Base-by-base conservation (phyloP, 345 rosid species). In the Cardamine chenopodiifolia region DNA sequence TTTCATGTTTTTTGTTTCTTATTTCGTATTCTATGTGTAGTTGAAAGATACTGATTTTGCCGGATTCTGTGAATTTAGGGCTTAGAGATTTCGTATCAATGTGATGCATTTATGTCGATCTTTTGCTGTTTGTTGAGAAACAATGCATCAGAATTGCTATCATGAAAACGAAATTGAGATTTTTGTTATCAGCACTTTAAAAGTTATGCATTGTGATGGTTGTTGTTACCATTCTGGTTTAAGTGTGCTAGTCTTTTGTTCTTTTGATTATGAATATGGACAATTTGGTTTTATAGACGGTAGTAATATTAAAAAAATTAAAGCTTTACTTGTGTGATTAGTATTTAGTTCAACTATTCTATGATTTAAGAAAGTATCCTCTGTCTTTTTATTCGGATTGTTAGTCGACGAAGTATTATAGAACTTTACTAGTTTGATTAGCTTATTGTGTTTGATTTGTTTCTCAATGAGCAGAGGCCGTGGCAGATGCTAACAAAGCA, bases 401-500 rank as follows among this genome's bases (percentile, higher is more conserved):
- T 25, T 39, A 40, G 25, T 67, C 0, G 37, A 23, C 15, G 0
- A 35, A 53, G 34, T 52, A 13, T 39, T 17, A 12, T 55, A 26
- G 0, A 8, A 17, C 4, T 49, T 52, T 18, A 13, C 8, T 29
- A 15, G 35, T 48, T 26, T 4, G 47, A 18, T 45, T 9, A 34
- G 39, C 32, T 31, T 57, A 12, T 72, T 66, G 65, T 10, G n/a
- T 18, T 12, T 71, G 57, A 65, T 52, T 8, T 65, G 48, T 71
- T 49, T 45, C 34, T 71, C 14, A 20, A 20, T 81, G 54, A 66
- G 79, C 85, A 96, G 99, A 88, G 81, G 96, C 95, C 15, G 93
- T 92, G 56, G 86, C 88, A 50, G 99, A 92, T 83, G 89, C 98
- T 0, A 87, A 70, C 69, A 83, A 76, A 82, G 95, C 99, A 28